Evolutionary conservation across 2,329 filamentous ascomycete species (phyloP), one percentile per base, ranked within the genome.

Genomic region (Aspergillus hortae): DNA sequence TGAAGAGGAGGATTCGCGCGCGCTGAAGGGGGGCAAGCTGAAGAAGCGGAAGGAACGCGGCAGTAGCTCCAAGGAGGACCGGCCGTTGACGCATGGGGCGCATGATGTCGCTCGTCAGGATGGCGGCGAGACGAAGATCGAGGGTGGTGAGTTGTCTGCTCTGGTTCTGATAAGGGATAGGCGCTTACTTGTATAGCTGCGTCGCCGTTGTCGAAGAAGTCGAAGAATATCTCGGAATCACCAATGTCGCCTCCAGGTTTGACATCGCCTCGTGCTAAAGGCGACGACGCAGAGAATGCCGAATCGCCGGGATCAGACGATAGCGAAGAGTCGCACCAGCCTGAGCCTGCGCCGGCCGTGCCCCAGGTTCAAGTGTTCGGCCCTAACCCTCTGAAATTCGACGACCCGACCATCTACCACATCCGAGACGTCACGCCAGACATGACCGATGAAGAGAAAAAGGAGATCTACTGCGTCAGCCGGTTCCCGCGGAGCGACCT

Each of bases 391-490:
- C 89, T 90, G 23, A 90, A 86, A n/a, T 96, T 92, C 64, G 79
- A 85, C 60, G 94, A 99, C 66, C 91, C 92, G 1, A 96, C 92
- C 33, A 81, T 96, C 46, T 99, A 99, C 76, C 89, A 99, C 67
- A 96, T 99, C 56, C 86, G 86, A 51, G 80, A 86, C 0, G 79
- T 92, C 21, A 81, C 82, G 1, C 81, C 86, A 0, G 86, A 81
- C 57, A 95, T 96, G 87, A 80, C 84, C 2, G 84, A 91, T 52
- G 87, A 92, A n/a, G 87, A 95, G 64, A 89, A 87, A 69, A 91
- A 88, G 66, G 84, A 88, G 60, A 92, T 97, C 48, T 95, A 90
- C 69, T 90, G 90, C 6, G 94, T 99, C 14, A 85, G 88, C 4
- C 79, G 83, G 12, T 99, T 94, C 67, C 94, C 94, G 0, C 81